Evolutionary conservation across 495 filamentous ascomycete species (phyloP), one percentile per base, ranked within the genome.

Genomic region (Corynascus novoguineensis): DNA sequence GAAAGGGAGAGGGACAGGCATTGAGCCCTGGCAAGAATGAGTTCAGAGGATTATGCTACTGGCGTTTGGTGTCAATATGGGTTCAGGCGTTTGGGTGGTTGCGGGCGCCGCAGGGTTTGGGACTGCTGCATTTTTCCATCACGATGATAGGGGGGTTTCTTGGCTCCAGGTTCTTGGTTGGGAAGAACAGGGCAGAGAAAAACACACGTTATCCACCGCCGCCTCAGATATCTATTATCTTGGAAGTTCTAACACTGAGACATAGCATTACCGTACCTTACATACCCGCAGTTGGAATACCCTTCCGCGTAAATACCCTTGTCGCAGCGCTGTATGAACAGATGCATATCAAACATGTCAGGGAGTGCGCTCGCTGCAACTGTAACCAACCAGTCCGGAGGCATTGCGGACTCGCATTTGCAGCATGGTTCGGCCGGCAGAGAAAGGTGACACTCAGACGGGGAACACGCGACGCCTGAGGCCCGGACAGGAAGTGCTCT

Each of bases 1-100:
- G 55, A 58, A 5, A 14, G 19, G 10, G 19, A 49, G 8, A 22
- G 27, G 27, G 48, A 59, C 21, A 32, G 46, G 55, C 19, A 50
- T 24, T 50, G 12, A 51, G 5, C n/a, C n/a, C n/a, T n/a, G n/a
- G n/a, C n/a, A n/a, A n/a, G n/a, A n/a, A n/a, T n/a, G n/a, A n/a
- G n/a, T n/a, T n/a, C n/a, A n/a, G n/a, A n/a, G n/a, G n/a, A n/a
- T n/a, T n/a, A n/a, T n/a, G n/a, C n/a, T n/a, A 17, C 37, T 15
- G 37, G 40, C 40, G 40, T 44, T 21, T n/a, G 37, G 37, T 17
- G 37, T 41, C 37, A 17, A 19, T 21, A n/a, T n/a, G n/a, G n/a
- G n/a, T n/a, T n/a, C n/a, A 11, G 31, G 31, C 31, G 31, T 32
- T 32, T 32, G 31, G 31, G 31, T 11, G 31, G 5, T 11, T 32